A percentile compares a stretch with the other conserved stretches of the same genome.
These are phyloP conservation scores for Cyanophora paradoxa DNA, from an alignment of 78 protist genomes.

Conservation along the genomic window DNA sequence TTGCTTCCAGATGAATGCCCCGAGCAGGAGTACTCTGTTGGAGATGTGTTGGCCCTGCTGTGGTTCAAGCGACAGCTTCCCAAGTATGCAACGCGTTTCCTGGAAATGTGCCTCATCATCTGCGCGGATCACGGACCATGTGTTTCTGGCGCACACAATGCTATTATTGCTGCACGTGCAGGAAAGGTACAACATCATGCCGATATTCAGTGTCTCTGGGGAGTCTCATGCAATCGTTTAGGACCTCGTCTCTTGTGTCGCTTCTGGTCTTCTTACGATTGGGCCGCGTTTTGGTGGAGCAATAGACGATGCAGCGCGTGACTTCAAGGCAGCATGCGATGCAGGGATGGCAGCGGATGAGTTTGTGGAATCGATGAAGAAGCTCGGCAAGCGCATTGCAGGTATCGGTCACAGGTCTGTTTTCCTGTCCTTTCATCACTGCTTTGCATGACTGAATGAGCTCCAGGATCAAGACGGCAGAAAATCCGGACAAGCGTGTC, in stretches of 20 bases:
- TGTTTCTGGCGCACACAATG: constrained; percentile 93
- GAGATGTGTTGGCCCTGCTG: constrained; percentile 72
- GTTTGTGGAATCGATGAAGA: constrained; percentile 75
- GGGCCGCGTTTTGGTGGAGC: constrained; percentile 97
- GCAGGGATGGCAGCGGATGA: constrained; percentile 54
- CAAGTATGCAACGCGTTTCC: constrained; percentile 66
- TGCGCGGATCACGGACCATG: constrained; percentile 94
- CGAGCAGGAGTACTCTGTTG: constrained; percentile 65
- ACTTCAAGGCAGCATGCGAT: constrained; percentile 66
- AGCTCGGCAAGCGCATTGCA: constrained; percentile 62
- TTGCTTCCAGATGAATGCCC: constrained; percentile 22
- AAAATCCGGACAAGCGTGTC: constrained; percentile 87
- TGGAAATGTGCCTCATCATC: constrained; percentile 67
- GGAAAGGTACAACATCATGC: background rate
- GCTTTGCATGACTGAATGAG: background rate
- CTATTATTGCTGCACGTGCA: constrained; percentile 76
- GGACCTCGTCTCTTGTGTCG: constrained; percentile 81
- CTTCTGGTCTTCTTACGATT: constrained; percentile 85
- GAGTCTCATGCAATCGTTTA: background rate
- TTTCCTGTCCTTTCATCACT: background rate
- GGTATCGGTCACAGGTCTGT: constrained; percentile 86
- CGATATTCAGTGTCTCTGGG: background rate
- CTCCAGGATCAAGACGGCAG: constrained; percentile 61
- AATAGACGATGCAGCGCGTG: constrained; percentile 70
- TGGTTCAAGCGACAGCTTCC: constrained; percentile 88